These are phyloP conservation scores for Aspergillus sp. DNA, from an alignment of 2,329 filamentous ascomycete species.

Conservation along the genomic window DNA sequence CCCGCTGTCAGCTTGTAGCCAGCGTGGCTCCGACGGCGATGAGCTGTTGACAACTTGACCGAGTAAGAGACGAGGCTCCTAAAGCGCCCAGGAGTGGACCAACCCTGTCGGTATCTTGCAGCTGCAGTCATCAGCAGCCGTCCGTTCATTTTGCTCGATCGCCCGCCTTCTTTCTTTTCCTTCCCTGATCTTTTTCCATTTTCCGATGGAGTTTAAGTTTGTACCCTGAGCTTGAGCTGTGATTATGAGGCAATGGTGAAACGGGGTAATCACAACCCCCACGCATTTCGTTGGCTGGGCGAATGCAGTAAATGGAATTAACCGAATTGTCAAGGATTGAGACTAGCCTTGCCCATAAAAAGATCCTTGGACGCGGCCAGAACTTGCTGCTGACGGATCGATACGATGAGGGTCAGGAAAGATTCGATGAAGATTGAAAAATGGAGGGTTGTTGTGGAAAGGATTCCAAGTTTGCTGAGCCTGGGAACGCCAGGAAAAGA, in stretches of 20 bases:
- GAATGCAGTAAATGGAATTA: slow-evolving; percentile 12
- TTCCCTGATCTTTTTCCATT: not conserved
- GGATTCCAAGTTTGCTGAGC: not conserved
- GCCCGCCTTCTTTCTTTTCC: not conserved
- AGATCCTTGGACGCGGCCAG: slow-evolving; percentile 10
- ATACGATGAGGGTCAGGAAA: no score
- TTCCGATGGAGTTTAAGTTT: slow-evolving; percentile 11
- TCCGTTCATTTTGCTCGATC: not conserved
- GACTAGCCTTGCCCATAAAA: not conserved
- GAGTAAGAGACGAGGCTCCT: not conserved
- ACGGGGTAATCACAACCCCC: slow-evolving; percentile 14
- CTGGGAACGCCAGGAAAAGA: not conserved
- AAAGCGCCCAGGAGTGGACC: not conserved
- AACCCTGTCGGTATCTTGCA: slow-evolving; percentile 8
- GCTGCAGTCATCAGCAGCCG: not conserved
- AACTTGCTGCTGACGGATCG: not conserved
- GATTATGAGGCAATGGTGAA: slow-evolving; percentile 24
- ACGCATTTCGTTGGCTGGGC: slow-evolving; percentile 7
- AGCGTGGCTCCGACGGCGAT: not conserved
- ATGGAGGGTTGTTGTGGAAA: not conserved
- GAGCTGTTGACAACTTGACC: not conserved
- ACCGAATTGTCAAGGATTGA: slow-evolving; percentile 8
- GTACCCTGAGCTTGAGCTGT: slow-evolving; percentile 11
- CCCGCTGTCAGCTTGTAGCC: not conserved
- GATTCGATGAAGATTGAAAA: no score